These are phyloP conservation scores for Colletotrichum costaricense DNA, from an alignment of 2,329 filamentous ascomycete species.

Conservation along the genomic window DNA sequence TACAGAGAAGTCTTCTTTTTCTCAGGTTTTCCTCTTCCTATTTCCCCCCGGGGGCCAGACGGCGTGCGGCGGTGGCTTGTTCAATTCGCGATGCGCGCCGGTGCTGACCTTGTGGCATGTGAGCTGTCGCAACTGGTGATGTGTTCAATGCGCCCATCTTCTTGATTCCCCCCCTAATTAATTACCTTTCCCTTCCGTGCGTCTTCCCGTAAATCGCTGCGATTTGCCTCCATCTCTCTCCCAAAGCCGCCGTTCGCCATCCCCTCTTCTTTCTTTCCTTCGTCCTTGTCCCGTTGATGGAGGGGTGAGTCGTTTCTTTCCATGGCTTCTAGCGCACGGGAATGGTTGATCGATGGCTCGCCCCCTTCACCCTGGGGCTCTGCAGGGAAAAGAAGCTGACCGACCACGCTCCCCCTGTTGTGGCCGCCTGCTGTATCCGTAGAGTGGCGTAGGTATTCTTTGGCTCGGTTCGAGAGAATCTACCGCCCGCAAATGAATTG, in stretches of 20 bases:
- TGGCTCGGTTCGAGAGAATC: not conserved
- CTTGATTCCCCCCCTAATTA: not conserved
- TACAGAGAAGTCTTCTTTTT: not conserved
- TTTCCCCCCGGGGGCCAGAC: no score
- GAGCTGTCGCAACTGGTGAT: conserved; percentile 26
- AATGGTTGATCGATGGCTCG: not conserved
- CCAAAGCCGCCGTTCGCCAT: not conserved
- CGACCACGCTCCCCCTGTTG: not conserved
- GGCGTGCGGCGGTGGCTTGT: not conserved
- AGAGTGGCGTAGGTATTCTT: not conserved
- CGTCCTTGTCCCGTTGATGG: not conserved
- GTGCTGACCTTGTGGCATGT: conserved; percentile 13
- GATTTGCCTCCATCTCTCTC: not conserved
- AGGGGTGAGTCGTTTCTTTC: not conserved
- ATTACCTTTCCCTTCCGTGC: not conserved
- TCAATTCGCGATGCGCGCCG: not conserved
- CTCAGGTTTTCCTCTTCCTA: not conserved
- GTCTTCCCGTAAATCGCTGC: not conserved
- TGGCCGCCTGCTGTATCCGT: not conserved
- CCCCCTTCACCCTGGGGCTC: not conserved
- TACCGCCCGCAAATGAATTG: not conserved
- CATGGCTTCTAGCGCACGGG: not conserved
- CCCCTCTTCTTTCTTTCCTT: not conserved
- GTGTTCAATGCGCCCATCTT: conserved; percentile 3
- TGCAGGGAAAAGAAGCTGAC: not conserved